phyloP scores from a whole-genome alignment of 2,329 filamentous ascomycete genomes.

The Aschersonia sp. region DNA sequence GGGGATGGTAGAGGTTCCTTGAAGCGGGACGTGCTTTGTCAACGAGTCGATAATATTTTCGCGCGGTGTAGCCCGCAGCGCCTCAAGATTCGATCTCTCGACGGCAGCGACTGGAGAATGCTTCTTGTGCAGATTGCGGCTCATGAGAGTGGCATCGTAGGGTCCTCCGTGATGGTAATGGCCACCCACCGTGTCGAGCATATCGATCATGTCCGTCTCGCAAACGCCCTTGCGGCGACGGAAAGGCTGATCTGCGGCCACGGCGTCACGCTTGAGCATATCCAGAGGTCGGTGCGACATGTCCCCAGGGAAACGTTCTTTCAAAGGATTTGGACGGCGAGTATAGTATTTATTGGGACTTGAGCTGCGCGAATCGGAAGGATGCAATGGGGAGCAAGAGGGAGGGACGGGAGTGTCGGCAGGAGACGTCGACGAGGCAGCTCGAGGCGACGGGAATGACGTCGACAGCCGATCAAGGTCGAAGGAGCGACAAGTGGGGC shows the following conservation, averaged over 20 bases:
- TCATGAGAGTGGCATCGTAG: constrained; percentile 67
- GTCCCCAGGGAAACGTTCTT: constrained; percentile 44
- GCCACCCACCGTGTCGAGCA: constrained; percentile 53
- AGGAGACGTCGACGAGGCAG: not conserved
- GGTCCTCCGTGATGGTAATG: constrained; percentile 83
- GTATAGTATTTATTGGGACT: not conserved
- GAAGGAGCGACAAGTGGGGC: constrained; percentile 22
- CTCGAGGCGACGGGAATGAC: constrained; percentile 9
- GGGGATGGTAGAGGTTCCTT: constrained; percentile 66
- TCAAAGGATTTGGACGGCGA: constrained; percentile 8
- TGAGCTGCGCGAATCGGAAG: not conserved
- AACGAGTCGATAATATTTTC: constrained; percentile 68
- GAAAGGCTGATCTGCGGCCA: constrained; percentile 52
- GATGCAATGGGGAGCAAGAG: not conserved
- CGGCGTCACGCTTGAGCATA: constrained; percentile 46
- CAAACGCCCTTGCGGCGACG: constrained; percentile 52
- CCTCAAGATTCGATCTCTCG: constrained; percentile 56
- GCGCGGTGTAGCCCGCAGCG: constrained; percentile 64
- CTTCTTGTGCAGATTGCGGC: constrained; percentile 51
- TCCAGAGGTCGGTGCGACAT: constrained; percentile 53
- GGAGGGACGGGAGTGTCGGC: not conserved
- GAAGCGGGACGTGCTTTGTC: constrained; percentile 59
- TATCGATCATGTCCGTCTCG: constrained; percentile 67
- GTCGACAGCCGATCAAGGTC: constrained; percentile 29
- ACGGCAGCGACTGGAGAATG: constrained; percentile 67